phyloP scores from a whole-genome alignment of 345 rosid species.

The Brassica rapa region DNA sequence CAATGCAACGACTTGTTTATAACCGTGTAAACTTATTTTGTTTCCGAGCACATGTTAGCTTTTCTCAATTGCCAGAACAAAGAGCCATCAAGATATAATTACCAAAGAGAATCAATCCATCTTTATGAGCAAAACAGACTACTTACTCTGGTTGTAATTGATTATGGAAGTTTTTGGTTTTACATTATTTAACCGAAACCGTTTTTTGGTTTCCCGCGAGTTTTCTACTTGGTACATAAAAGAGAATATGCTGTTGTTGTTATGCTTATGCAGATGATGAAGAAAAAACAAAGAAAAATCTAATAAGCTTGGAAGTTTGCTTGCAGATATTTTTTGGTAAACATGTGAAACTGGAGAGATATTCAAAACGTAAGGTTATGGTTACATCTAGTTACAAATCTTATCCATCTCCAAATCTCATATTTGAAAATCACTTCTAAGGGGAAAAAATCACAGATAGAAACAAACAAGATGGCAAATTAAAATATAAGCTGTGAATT shows the following conservation, averaged over 20 bases:
- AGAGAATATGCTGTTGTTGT: slow-evolving; percentile 25
- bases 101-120: background rate
- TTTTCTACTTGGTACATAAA: background rate
- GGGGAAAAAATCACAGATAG: background rate
- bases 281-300: slow-evolving; percentile 5
- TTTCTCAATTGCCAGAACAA: background rate
- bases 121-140: slow-evolving; percentile 3
- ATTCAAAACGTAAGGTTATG: slow-evolving; percentile 46
- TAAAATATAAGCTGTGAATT: slow-evolving; percentile 15
- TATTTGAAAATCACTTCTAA: slow-evolving; percentile 12
- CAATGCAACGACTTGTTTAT: too few relatives aligned
- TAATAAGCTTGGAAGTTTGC: slow-evolving; percentile 36
- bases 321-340: slow-evolving; percentile 20
- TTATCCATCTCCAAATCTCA: slow-evolving; percentile 36
- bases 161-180: slow-evolving; percentile 16
- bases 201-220: slow-evolving; percentile 34
- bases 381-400: slow-evolving; percentile 37
- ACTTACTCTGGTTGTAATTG: slow-evolving; percentile 23
- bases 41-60: background rate
- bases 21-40: too few relatives aligned
- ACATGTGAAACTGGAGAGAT: slow-evolving; percentile 32
- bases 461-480: slow-evolving; percentile 24
- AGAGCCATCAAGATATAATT: background rate
- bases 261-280: background rate
- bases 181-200: background rate